These are phyloP conservation scores for Penicillium mononematosum DNA, from an alignment of 495 filamentous ascomycete species.

Conservation along the genomic window DNA sequence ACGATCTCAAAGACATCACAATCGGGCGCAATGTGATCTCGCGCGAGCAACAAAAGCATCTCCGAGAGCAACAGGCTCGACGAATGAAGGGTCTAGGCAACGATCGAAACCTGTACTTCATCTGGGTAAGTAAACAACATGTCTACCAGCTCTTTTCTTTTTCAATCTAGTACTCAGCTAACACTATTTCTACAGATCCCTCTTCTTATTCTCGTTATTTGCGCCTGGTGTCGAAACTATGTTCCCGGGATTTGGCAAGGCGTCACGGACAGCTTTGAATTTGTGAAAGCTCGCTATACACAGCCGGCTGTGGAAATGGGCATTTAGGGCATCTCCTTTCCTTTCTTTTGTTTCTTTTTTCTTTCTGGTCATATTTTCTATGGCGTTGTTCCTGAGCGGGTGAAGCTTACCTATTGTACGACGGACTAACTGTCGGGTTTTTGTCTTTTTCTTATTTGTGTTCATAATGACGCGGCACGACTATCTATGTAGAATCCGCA, in stretches of 20 bases:
- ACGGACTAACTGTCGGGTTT: slow-evolving; percentile 17
- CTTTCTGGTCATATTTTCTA: slow-evolving; percentile 22
- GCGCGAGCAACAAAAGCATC: slow-evolving; percentile 69
- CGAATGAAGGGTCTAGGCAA: slow-evolving; percentile 72
- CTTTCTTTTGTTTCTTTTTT: slow-evolving; percentile 23
- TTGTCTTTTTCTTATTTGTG: slow-evolving; percentile 25
- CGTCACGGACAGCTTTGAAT: slow-evolving; percentile 45
- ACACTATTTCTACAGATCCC: slow-evolving; percentile 29
- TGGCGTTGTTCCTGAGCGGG: slow-evolving; percentile 29
- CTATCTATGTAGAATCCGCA: slow-evolving; percentile 19
- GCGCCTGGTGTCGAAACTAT: slow-evolving; percentile 61
- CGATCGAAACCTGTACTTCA: slow-evolving; percentile 78
- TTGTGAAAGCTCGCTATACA: slow-evolving; percentile 45
- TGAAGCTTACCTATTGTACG: slow-evolving; percentile 12
- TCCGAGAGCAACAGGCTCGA: slow-evolving; percentile 66
- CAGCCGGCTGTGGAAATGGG: slow-evolving; percentile 41
- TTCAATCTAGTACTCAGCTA: slow-evolving; percentile 24
- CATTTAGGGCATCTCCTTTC: slow-evolving; percentile 27
- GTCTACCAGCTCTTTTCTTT: background rate
- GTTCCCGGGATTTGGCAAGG: slow-evolving; percentile 54
- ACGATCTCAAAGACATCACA: slow-evolving; percentile 45
- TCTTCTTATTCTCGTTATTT: slow-evolving; percentile 60
- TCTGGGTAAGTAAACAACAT: slow-evolving; percentile 64
- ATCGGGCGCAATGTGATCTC: slow-evolving; percentile 54
- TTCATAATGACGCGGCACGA: slow-evolving; percentile 46